Conservation (phyloP, 1,139 yeast species). For the Saccharomyces hybrid region DNA sequence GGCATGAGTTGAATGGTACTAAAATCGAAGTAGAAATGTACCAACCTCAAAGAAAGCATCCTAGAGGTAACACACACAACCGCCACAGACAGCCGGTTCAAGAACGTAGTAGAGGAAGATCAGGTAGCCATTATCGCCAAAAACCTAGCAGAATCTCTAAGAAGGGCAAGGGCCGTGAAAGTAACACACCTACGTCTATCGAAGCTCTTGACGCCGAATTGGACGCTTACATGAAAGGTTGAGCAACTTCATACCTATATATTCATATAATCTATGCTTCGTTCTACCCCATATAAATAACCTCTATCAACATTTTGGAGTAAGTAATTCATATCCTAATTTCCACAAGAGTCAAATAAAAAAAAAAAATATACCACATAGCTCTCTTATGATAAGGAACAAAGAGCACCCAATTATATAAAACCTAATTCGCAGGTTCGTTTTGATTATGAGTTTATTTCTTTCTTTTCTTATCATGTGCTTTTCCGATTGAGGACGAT, state of each 20-base stretch:
- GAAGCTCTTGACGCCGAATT: slow-evolving; percentile 78
- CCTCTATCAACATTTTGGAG: no score
- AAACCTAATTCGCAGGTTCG: no score
- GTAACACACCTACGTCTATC: slow-evolving; percentile 39
- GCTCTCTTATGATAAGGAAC: neutral
- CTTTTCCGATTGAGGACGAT: neutral
- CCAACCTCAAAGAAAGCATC: neutral
- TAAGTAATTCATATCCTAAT: no score
- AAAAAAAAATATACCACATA: no score
- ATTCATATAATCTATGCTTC: neutral
- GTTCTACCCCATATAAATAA: neutral
- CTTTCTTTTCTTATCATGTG: neutral
- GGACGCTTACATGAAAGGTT: slow-evolving; percentile 53
- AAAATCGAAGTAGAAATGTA: slow-evolving; percentile 18
- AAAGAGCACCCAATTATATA: neutral
- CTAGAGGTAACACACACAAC: neutral
- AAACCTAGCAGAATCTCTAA: slow-evolving; percentile 1
- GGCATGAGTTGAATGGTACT: slow-evolving; percentile 17
- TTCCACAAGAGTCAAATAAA: no score
- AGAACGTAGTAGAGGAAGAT: neutral
- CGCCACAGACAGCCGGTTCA: neutral
- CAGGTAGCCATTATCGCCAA: slow-evolving; percentile 11
- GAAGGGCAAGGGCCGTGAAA: slow-evolving; percentile 17
- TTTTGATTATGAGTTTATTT: neutral
- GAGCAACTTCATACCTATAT: neutral